Conservation (phyloP, 768 basidiomycete species). For the Psilocybe tampanensis region DNA sequence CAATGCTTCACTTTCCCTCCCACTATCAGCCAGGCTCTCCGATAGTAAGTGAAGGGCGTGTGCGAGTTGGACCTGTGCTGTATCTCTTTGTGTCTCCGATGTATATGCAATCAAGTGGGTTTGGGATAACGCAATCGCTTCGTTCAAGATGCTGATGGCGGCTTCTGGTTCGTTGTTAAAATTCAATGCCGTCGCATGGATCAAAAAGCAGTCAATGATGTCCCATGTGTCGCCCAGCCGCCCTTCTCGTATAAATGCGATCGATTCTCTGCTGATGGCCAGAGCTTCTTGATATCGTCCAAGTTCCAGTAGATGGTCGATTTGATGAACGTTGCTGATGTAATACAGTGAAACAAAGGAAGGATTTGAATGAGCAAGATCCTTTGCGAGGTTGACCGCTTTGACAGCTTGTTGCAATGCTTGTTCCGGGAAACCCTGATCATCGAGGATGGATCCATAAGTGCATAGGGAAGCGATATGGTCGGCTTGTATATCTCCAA, state of each 20-base stretch:
- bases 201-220: neutral
- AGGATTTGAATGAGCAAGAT: neutral
- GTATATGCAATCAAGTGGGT: neutral
- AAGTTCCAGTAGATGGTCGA: conserved; percentile 3
- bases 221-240: neutral
- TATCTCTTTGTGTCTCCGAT: neutral
- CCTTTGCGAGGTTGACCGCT: conserved; percentile 4
- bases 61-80: neutral
- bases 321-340: neutral
- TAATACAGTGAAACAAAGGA: neutral
- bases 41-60: neutral
- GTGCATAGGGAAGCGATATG: neutral
- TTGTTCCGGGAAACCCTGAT: conserved; percentile 1
- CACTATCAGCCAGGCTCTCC: neutral
- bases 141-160: neutral
- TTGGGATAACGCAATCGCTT: conserved; percentile 8
- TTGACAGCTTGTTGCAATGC: neutral
- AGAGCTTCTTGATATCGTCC: conserved; percentile 10
- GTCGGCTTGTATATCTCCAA: neutral
- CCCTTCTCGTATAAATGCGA: neutral
- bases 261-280: neutral
- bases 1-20: neutral
- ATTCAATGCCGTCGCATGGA: neutral
- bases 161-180: neutral
- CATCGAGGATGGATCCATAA: conserved; percentile 3